phyloP scores from a whole-genome alignment of 257 asterid genomes.

The Anisodus tanguticus region DNA sequence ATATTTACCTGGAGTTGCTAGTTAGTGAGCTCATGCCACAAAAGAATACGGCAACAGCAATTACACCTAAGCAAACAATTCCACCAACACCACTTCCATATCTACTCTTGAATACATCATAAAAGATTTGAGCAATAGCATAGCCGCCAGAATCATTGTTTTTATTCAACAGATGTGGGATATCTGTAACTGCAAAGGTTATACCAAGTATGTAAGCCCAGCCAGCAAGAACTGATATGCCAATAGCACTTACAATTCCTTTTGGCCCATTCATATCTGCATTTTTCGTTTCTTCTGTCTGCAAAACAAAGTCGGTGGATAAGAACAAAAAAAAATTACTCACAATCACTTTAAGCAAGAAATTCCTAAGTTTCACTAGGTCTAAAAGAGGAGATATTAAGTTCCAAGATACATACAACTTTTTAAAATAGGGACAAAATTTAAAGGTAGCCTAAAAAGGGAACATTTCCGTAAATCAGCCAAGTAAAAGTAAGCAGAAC shows the following conservation, averaged over 20 bases:
- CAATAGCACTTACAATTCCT: conserved; percentile 93
- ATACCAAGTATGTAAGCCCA: conserved; percentile 94
- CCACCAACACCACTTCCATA: conserved; percentile 87
- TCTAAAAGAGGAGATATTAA: neutral
- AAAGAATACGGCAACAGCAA: conserved; percentile 86
- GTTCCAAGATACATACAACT: neutral
- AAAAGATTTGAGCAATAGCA: conserved; percentile 88
- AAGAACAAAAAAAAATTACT: neutral
- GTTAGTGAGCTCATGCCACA: conserved; percentile 96
- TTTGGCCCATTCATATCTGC: conserved; percentile 87
- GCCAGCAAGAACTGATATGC: conserved; percentile 86
- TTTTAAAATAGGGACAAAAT: no score
- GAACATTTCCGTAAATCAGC: no score
- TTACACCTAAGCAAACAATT: conserved; percentile 65
- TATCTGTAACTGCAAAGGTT: conserved; percentile 84
- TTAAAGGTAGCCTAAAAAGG: no score
- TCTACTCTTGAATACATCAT: conserved; percentile 71
- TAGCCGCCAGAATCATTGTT: conserved; percentile 90
- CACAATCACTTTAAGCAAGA: neutral
- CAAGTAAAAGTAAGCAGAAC: conserved; percentile 30
- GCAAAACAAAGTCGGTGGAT: conserved; percentile 36
- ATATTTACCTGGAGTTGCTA: conserved; percentile 87
- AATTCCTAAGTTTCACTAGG: neutral
- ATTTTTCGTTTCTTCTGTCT: conserved; percentile 93
- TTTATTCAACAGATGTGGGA: conserved; percentile 66